Conservation (phyloP, 2,329 filamentous ascomycete genomes). For the Biscogniauxia marginata region DNA sequence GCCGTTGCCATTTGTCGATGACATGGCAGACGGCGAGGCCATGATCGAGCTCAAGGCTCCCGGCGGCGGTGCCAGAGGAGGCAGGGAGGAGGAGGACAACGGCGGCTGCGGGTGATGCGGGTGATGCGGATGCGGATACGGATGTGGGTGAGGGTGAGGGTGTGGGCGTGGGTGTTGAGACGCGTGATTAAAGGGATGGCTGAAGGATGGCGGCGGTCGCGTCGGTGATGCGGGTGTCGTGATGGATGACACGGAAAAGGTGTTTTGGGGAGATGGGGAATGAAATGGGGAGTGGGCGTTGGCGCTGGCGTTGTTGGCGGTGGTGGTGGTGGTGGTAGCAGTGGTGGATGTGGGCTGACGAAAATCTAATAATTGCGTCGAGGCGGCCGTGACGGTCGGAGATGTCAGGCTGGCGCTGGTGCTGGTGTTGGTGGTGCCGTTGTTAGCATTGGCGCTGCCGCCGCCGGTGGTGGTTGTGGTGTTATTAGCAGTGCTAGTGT, state of each 20-base stretch:
- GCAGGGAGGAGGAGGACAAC: slow-evolving; percentile 22
- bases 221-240: slow-evolving; percentile 26
- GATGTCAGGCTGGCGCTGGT: slow-evolving; percentile 26
- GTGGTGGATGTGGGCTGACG: slow-evolving; percentile 34
- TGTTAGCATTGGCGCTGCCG: slow-evolving; percentile 9
- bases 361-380: slow-evolving; percentile 32
- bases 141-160: slow-evolving; percentile 9
- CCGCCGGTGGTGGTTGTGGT: background rate
- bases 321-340: slow-evolving; percentile 2
- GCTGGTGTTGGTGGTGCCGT: slow-evolving; percentile 2
- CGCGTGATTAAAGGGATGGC: slow-evolving; percentile 30
- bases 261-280: slow-evolving; percentile 23
- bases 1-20: slow-evolving; percentile 29
- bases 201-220: slow-evolving; percentile 21
- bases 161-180: slow-evolving; percentile 20
- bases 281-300: slow-evolving; percentile 24
- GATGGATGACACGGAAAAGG: slow-evolving; percentile 26
- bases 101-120: slow-evolving; percentile 23
- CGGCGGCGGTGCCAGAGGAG: slow-evolving; percentile 33
- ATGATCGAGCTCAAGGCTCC: slow-evolving; percentile 33
- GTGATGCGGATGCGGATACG: slow-evolving; percentile 19
- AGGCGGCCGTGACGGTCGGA: slow-evolving; percentile 29
- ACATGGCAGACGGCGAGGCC: slow-evolving; percentile 30
- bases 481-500: slow-evolving; percentile 5
- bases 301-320: slow-evolving; percentile 19